Evolutionary conservation across 2,329 filamentous ascomycete genomes (phyloP).

Genomic region (Dactylonectria macrodidyma): DNA sequence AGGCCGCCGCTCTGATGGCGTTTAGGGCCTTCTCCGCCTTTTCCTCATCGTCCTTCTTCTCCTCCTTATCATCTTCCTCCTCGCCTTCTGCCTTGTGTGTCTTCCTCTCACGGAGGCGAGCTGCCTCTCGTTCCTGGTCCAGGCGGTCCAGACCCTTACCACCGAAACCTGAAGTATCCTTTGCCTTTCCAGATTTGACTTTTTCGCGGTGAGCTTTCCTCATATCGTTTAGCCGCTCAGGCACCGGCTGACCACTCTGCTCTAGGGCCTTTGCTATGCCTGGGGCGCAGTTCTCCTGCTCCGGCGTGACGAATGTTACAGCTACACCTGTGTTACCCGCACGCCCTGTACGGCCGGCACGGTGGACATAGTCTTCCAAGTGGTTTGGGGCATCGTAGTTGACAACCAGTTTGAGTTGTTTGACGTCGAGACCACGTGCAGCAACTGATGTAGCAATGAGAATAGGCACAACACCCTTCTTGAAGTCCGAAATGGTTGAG

Average conservation of each 20-base stretch:
- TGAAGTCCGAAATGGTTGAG: conserved; percentile 94
- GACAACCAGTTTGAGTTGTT: conserved; percentile 94
- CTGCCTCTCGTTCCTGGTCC: conserved; percentile 90
- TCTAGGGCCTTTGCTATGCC: conserved; percentile 94
- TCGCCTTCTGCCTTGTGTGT: conserved; percentile 91
- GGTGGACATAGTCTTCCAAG: conserved; percentile 96
- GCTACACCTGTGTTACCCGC: conserved; percentile 96
- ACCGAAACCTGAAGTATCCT: conserved; percentile 91
- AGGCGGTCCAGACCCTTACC: conserved; percentile 94
- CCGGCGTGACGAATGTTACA: conserved; percentile 92
- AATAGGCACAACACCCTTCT: conserved; percentile 89
- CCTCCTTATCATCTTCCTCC: conserved; percentile 86
- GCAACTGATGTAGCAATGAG: conserved; percentile 96
- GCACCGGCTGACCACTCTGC: conserved; percentile 88
- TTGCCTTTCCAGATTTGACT: conserved; percentile 92
- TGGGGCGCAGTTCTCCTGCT: conserved; percentile 91
- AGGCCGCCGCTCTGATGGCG: conserved; percentile 74
- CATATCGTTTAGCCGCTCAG: conserved; percentile 77
- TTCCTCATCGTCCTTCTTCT: conserved; percentile 79
- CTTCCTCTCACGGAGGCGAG: conserved; percentile 88
- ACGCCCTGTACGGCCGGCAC: conserved; percentile 92
- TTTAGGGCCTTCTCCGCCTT: conserved; percentile 79
- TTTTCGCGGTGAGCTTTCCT: conserved; percentile 86
- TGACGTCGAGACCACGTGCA: conserved; percentile 94
- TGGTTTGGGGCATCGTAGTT: conserved; percentile 97